Evolutionary conservation across 306 rosid species (phyloP).

Genomic region (Oxytropis ochrocephala): DNA sequence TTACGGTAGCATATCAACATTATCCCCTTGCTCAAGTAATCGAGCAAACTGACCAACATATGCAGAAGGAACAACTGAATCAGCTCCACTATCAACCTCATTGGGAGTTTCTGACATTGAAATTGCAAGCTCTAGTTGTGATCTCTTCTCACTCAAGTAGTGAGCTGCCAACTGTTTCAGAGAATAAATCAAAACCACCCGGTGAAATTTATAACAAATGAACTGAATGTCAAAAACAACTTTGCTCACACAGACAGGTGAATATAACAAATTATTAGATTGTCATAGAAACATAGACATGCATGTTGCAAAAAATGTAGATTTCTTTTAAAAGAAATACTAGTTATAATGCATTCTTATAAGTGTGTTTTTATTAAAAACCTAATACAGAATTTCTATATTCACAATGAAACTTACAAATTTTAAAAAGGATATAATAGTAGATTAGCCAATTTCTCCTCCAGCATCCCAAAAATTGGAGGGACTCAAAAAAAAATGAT

Average conservation of each 20-base stretch:
- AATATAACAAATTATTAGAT: background rate
- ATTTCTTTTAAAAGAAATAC: background rate
- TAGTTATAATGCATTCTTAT: background rate
- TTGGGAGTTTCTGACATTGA: constrained; percentile 60
- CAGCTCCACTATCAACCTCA: constrained; percentile 48
- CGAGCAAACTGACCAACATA: constrained; percentile 86
- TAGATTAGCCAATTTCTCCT: background rate
- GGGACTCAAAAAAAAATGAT: background rate
- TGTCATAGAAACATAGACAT: background rate
- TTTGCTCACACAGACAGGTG: background rate
- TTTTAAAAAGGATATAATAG: background rate
- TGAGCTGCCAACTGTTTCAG: constrained; percentile 83
- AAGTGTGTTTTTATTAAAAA: background rate
- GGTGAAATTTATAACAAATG: background rate
- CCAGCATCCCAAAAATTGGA: background rate
- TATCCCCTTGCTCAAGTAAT: constrained; percentile 68
- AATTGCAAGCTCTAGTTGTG: constrained; percentile 59
- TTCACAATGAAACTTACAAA: background rate
- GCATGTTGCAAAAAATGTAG: background rate
- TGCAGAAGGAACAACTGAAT: constrained; percentile 67
- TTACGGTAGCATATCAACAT: constrained; percentile 65
- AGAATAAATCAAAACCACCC: constrained; percentile 18
- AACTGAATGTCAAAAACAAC: constrained; percentile 7
- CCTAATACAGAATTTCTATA: background rate
- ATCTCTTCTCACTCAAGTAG: constrained; percentile 78